Evolutionary conservation across 148 eudicot genomes (phyloP), one percentile per base, ranked within the genome.

Genomic region (Chenopodium quinoa): DNA sequence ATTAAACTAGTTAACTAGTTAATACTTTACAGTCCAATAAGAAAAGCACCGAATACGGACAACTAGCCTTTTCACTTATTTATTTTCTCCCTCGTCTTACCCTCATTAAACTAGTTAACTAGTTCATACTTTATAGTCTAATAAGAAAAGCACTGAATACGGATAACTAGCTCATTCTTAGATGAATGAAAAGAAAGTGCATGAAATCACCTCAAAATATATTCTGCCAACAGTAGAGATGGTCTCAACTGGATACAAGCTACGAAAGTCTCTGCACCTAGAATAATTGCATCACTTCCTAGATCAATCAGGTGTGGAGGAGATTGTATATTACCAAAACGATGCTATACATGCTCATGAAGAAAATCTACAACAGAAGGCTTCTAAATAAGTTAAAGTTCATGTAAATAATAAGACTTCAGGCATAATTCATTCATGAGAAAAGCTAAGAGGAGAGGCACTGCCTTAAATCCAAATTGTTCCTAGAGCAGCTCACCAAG

Each of bases 281-380:
- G 97, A 87, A 94, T 92, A 87, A 92, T 94, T 29, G 94, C 94
- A 89, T 94, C 98, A 82, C 90, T 91, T 82, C 97, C 97, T 94
- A 87, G 9, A 83, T 20, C 13, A 85, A 70, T 1, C 3, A 54
- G 67, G 4, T 3, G 64, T 66, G 31, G 29, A 50, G 71, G 48
- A 58, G 69, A 58, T 70, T 14, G 56, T 37, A 78, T 16, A 63
- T 52, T 31, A 52, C 44, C 25, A n/a, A 7, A 71, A 19, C n/a
- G 17, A 50, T 13, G 58, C 17, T 16, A 75, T 9, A 11, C 34
- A 22, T 34, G 69, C n/a, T 62, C 37, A 58, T 56, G 17, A 1
- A 4, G 31, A 19, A 76, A 34, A 76, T 7, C 31, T 34, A 48
- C 47, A 34, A 48, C 2, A 11, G 17, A 54, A 54, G 58, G 58